Conservation (phyloP, 2,329 filamentous ascomycete species). For the Pezicula radicicola region DNA sequence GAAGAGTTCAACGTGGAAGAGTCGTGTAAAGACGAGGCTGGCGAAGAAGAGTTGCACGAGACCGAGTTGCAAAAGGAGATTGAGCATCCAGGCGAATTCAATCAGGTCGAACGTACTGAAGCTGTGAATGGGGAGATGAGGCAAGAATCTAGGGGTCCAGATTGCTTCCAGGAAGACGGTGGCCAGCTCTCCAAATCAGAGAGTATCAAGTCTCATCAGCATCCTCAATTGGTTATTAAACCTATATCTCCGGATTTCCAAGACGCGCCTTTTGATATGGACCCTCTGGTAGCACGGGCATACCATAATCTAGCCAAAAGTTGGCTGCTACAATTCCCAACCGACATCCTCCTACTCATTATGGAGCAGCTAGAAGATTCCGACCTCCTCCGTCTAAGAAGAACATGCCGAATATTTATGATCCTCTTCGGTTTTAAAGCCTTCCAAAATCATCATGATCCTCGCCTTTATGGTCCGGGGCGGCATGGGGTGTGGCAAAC, state of each 20-base stretch:
- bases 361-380: neutral
- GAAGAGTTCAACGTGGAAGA: neutral
- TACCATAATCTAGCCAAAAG: neutral
- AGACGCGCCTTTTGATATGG: neutral
- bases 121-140: neutral
- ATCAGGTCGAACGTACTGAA: neutral
- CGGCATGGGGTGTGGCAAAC: neutral
- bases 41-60: neutral
- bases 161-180: neutral
- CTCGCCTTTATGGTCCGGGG: neutral
- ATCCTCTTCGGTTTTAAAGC: neutral
- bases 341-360: neutral
- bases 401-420: neutral
- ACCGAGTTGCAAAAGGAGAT: neutral
- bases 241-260: neutral
- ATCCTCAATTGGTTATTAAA: neutral
- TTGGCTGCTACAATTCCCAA: neutral
- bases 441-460: neutral
- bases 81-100: neutral
- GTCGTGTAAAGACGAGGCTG: neutral
- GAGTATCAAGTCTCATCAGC: neutral
- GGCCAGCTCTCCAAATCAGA: neutral
- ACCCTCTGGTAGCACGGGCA: neutral
- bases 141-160: neutral
- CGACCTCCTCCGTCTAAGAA: neutral